Percentiles rank a stretch among this genome's conserved stretches.
These are phyloP conservation scores for Suhomyces sp. DNA, from an alignment of 805 yeast species.

Conservation along the genomic window DNA sequence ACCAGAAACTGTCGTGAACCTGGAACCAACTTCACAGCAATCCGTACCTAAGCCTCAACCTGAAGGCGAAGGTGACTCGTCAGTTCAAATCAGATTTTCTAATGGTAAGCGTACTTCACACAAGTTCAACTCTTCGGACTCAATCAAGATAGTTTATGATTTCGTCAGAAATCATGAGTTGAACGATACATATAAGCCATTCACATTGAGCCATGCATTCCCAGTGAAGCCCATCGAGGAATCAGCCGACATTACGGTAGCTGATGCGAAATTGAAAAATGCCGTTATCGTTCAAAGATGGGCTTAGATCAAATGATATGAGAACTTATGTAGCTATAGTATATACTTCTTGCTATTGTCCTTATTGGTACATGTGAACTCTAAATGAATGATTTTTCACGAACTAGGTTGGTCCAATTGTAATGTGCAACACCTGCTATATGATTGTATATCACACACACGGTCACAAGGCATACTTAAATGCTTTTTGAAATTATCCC, in stretches of 20 bases:
- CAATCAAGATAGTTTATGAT: conserved; percentile 66
- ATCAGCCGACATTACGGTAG: conserved; percentile 49
- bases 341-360: too few relatives aligned
- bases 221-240: conserved; percentile 76
- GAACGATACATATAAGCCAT: conserved; percentile 51
- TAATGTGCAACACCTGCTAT: too few relatives aligned
- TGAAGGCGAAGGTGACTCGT: conserved; percentile 58
- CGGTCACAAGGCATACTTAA: too few relatives aligned
- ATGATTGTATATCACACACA: too few relatives aligned
- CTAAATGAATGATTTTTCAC: too few relatives aligned
- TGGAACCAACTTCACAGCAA: conserved; percentile 9
- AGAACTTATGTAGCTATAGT: too few relatives aligned
- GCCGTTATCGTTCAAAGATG: conserved; percentile 92
- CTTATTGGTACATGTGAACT: too few relatives aligned
- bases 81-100: conserved; percentile 80
- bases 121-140: conserved; percentile 62
- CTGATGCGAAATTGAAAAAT: conserved; percentile 73
- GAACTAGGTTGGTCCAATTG: too few relatives aligned
- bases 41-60: conserved; percentile 6
- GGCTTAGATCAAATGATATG: too few relatives aligned
- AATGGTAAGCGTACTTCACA: conserved; percentile 71
- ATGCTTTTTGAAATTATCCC: too few relatives aligned
- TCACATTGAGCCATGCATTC: conserved; percentile 73
- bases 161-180: conserved; percentile 52
- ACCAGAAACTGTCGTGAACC: conserved; percentile 14